Evolutionary conservation across 495 filamentous ascomycete genomes (phyloP).

Genomic region (Neurospora sp.): DNA sequence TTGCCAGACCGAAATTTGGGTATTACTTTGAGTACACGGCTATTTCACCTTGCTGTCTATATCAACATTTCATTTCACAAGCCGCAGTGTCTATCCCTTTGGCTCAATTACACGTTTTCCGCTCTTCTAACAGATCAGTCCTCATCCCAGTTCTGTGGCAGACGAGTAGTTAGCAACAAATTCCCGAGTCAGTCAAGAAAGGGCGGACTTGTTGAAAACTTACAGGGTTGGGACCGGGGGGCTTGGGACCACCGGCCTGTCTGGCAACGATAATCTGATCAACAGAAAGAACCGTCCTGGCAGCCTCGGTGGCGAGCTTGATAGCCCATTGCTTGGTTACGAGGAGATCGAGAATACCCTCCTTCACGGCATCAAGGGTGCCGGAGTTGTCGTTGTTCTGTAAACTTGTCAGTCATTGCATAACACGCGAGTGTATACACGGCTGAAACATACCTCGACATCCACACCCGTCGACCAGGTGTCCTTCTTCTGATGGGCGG

Average conservation of each 20-base stretch:
- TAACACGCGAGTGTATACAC: neutral
- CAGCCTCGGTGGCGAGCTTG: slow-evolving; percentile 88
- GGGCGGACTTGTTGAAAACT: neutral
- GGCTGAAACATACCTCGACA: slow-evolving; percentile 52
- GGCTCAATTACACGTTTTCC: neutral
- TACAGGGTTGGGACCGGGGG: slow-evolving; percentile 73
- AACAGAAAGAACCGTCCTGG: slow-evolving; percentile 86
- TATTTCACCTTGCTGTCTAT: neutral
- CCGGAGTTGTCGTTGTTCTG: slow-evolving; percentile 66
- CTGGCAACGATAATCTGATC: slow-evolving; percentile 99
- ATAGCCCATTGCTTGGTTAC: slow-evolving; percentile 92
- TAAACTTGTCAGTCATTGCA: slow-evolving; percentile 6
- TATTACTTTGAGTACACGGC: neutral
- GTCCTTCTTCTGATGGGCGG: slow-evolving; percentile 79
- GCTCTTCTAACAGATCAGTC: slow-evolving; percentile 45
- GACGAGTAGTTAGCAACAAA: neutral
- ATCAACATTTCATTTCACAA: neutral
- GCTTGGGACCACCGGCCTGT: slow-evolving; percentile 95
- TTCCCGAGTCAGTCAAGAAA: neutral
- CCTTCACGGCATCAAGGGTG: slow-evolving; percentile 75
- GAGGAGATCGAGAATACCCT: slow-evolving; percentile 88
- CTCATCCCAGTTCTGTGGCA: slow-evolving; percentile 80
- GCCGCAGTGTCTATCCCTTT: neutral
- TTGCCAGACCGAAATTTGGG: neutral
- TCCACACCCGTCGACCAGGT: slow-evolving; percentile 89